These are phyloP conservation scores for Scenedesmus sp. DNA, from an alignment of 163 green algal species.

Conservation along the genomic window DNA sequence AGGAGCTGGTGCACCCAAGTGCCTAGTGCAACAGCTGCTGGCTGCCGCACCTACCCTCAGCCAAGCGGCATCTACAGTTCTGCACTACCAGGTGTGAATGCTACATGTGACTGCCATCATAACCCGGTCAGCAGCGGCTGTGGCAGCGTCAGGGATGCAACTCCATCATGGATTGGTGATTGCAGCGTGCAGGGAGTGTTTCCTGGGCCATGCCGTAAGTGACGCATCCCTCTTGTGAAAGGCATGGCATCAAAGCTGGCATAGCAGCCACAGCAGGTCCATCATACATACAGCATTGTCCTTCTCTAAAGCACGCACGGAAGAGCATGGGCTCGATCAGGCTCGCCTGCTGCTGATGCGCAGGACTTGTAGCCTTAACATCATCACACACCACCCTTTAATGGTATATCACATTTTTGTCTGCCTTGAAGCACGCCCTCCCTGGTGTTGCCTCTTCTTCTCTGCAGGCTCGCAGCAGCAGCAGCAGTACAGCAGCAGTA, in stretches of 20 bases:
- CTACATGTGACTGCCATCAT: background rate
- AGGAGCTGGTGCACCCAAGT: background rate
- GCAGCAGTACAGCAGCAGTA: background rate
- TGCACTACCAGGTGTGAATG: background rate
- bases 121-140: background rate
- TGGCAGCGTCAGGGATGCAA: background rate
- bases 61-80: background rate
- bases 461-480: background rate
- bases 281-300: no score
- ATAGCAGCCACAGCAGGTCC: no score
- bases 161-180: no score
- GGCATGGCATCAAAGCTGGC: no score
- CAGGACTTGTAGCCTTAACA: no score
- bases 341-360: no score
- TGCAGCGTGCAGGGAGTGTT: background rate
- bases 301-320: no score
- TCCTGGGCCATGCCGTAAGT: background rate
- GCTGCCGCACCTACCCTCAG: background rate
- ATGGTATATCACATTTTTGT: no score
- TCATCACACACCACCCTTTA: no score
- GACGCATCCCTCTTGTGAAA: background rate
- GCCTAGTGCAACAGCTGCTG: background rate
- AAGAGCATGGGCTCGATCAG: no score
- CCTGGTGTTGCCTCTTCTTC: background rate
- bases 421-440: no score